Conservation (phyloP, 345 rosid species). For the Litchi chinensis region DNA sequence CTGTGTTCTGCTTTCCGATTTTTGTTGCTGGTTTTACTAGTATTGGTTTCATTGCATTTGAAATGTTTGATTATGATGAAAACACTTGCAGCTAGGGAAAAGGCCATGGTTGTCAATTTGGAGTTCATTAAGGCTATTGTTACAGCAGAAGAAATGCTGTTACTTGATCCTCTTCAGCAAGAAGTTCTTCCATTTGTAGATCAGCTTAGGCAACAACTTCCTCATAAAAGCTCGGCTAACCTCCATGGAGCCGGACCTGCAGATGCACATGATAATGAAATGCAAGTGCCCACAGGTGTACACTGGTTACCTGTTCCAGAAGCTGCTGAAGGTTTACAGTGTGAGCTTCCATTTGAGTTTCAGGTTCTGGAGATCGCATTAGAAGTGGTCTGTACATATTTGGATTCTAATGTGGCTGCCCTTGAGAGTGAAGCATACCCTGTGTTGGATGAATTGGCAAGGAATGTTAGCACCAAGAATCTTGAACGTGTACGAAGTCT, state of each 20-base stretch:
- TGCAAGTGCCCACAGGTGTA: slow-evolving; percentile 44
- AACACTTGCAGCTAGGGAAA: slow-evolving; percentile 67
- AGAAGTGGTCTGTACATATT: slow-evolving; percentile 70
- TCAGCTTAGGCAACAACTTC: slow-evolving; percentile 74
- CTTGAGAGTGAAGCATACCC: slow-evolving; percentile 90
- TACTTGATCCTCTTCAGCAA: slow-evolving; percentile 73
- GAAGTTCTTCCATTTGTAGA: slow-evolving; percentile 83
- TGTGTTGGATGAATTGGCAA: slow-evolving; percentile 83
- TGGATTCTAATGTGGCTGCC: slow-evolving; percentile 66
- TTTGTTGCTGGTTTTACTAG: not conserved
- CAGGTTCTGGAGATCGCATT: slow-evolving; percentile 95
- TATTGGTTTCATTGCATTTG: not conserved
- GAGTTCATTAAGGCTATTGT: slow-evolving; percentile 83
- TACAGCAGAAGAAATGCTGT: slow-evolving; percentile 78
- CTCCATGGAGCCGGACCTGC: slow-evolving; percentile 37
- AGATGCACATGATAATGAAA: slow-evolving; percentile 41
- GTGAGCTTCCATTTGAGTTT: slow-evolving; percentile 93
- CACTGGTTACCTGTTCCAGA: slow-evolving; percentile 64
- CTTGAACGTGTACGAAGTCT: slow-evolving; percentile 89
- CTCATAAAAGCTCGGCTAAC: slow-evolving; percentile 41
- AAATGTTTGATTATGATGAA: not conserved
- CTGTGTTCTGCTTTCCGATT: not conserved
- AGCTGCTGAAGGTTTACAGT: slow-evolving; percentile 71
- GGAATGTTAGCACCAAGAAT: slow-evolving; percentile 87
- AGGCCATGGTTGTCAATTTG: slow-evolving; percentile 85